Evolutionary conservation across 345 rosid species (phyloP).

Genomic region (Brassica rapa): DNA sequence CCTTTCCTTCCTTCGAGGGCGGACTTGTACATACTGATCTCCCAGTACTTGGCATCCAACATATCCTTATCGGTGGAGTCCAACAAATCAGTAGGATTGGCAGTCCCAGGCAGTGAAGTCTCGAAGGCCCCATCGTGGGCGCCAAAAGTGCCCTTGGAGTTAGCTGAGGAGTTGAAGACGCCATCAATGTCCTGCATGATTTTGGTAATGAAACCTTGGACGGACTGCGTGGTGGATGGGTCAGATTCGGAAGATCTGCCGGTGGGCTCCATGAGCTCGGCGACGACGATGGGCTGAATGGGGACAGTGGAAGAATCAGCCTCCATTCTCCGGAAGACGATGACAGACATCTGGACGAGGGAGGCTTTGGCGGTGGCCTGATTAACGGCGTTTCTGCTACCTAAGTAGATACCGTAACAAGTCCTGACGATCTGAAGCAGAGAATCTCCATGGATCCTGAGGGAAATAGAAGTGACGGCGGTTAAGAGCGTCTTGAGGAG

Average conservation of each 20-base stretch:
- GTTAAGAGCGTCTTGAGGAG: constrained; percentile 81
- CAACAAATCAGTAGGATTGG: constrained; percentile 67
- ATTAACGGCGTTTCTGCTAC: constrained; percentile 85
- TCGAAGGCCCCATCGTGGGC: constrained; percentile 77
- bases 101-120: constrained; percentile 63
- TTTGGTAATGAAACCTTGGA: constrained; percentile 78
- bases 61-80: constrained; percentile 89
- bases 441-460: constrained; percentile 92
- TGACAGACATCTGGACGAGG: constrained; percentile 91
- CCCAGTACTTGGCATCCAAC: constrained; percentile 99
- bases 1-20: constrained; percentile 99
- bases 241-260: constrained; percentile 86
- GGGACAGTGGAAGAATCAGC: constrained; percentile 96
- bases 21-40: constrained; percentile 98
- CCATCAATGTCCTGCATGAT: constrained; percentile 81
- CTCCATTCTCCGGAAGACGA: constrained; percentile 97
- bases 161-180: constrained; percentile 57
- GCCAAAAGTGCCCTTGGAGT: constrained; percentile 52
- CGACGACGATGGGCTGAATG: constrained; percentile 96
- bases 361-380: constrained; percentile 98
- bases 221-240: constrained; percentile 77
- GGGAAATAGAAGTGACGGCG: constrained; percentile 81
- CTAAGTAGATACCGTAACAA: constrained; percentile 90
- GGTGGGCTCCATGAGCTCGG: constrained; percentile 88
- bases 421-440: constrained; percentile 87